Base-by-base conservation (phyloP, 495 filamentous ascomycete species). In the Podospora bellae-mahoneyi region DNA sequence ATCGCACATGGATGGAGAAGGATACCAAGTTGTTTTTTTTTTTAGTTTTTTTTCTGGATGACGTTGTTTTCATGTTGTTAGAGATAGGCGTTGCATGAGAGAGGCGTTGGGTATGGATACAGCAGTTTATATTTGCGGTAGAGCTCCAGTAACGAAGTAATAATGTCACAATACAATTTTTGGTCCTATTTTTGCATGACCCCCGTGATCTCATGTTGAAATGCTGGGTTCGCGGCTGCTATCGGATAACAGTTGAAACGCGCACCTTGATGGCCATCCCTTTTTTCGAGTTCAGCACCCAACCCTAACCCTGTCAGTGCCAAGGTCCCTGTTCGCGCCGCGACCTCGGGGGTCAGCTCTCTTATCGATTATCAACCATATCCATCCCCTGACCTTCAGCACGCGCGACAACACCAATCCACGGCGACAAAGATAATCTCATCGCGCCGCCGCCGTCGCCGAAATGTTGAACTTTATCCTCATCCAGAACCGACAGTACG, bases 401-500 rank as follows among this genome's bases (percentile, higher is more conserved):
- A 63, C 30, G 32, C 39, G 59, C 59, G 10, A 27, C 60, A 61
- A 61, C 68, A 64, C 32, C 57, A 4, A 2, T 23, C 28, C 5
- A 69, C 39, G 2, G 60, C 60, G 65, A 59, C 58, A 55, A 19
- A 23, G 23, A 23, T 23, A 23, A 23, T 23, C 23, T 1, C 23
- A 20, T 60, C 60, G 66, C 60, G 64, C 64, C 64, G 66, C 68
- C 66, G 60, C 62, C 60, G 64, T 60, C 64, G 66, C 68, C 66
- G 62, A 65, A 62, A 84, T 97, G 75, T 84, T 97, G 73, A 97
- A 94, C 53, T 97, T 97, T 78, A 96, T 98, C 74, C 83, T 98
- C 61, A 94, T 98, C 57, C 94, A 98, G 75, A 98, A 98, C 82
- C 90, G 94, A 70, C 94, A 98, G 94, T 97, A 72, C 71, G 76